Conservation (phyloP, 352 stramenopile genomes). For the Globisporangium takayamanum region DNA sequence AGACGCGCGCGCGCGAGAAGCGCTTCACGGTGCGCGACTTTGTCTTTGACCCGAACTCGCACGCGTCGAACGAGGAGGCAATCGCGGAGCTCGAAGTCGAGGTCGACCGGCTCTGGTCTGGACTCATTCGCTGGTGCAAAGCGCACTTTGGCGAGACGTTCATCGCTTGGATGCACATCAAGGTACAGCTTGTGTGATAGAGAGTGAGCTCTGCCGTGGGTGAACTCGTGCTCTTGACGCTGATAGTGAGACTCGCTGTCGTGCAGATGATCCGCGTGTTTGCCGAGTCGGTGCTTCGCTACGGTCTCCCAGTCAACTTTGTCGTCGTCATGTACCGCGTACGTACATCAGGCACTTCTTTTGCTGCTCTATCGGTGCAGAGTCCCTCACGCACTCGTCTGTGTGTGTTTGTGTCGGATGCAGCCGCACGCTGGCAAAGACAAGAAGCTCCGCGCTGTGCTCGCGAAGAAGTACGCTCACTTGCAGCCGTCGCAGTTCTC, state of each 20-base stretch:
- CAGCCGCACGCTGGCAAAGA: slow-evolving; percentile 74
- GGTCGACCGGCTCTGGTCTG: slow-evolving; percentile 92
- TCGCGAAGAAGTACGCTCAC: slow-evolving; percentile 84
- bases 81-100: slow-evolving; percentile 84
- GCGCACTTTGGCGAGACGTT: slow-evolving; percentile 97
- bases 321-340: slow-evolving; percentile 79
- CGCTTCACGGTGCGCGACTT: slow-evolving; percentile 91
- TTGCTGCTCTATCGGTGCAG: not conserved
- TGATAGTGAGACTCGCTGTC: not conserved
- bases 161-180: slow-evolving; percentile 98
- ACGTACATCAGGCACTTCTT: slow-evolving; percentile 13
- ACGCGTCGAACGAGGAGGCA: slow-evolving; percentile 85
- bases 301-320: slow-evolving; percentile 97
- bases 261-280: slow-evolving; percentile 91
- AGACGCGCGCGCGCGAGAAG: slow-evolving; percentile 91
- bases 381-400: not conserved
- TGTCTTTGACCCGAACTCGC: slow-evolving; percentile 85
- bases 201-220: not conserved
- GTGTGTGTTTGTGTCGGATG: slow-evolving; percentile 1
- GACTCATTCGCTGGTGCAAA: slow-evolving; percentile 96
- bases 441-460: slow-evolving; percentile 72
- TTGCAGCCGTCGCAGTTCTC: slow-evolving; percentile 81
- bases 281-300: slow-evolving; percentile 96
- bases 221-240: not conserved
- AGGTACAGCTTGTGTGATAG: slow-evolving; percentile 47